These are phyloP conservation scores for Hymenoscyphus scutula DNA, from an alignment of 2,329 filamentous ascomycete genomes.

Conservation along the genomic window DNA sequence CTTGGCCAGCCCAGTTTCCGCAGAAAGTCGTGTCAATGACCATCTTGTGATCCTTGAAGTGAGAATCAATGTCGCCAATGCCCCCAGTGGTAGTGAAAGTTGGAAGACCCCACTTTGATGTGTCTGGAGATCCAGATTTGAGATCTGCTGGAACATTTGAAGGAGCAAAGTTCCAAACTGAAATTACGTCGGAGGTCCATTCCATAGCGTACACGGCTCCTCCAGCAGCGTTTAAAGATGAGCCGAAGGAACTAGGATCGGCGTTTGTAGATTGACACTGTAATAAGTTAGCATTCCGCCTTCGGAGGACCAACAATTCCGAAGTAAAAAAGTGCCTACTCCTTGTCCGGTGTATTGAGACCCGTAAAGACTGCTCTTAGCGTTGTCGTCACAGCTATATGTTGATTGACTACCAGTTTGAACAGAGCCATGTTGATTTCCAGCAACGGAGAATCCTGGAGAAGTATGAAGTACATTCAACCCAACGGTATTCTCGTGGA, in stretches of 20 bases:
- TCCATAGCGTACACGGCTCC: conserved; percentile 68
- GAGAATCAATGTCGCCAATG: conserved; percentile 61
- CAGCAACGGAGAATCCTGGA: conserved; percentile 42
- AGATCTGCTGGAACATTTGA: conserved; percentile 64
- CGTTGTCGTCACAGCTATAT: conserved; percentile 28
- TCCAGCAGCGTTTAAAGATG: conserved; percentile 61
- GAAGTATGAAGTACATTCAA: conserved; percentile 61
- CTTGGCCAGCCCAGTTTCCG: conserved; percentile 53
- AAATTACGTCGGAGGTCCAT: conserved; percentile 67
- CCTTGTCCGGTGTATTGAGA: conserved; percentile 40
- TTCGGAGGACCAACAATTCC: no score
- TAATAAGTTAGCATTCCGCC: no score
- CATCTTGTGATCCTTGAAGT: conserved; percentile 69
- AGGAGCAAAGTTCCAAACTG: conserved; percentile 73
- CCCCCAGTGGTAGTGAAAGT: conserved; percentile 59
- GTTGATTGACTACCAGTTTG: conserved; percentile 39
- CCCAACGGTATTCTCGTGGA: conserved; percentile 59
- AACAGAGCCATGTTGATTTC: conserved; percentile 32
- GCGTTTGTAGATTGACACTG: conserved; percentile 33
- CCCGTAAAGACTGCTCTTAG: conserved; percentile 31
- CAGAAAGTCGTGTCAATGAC: conserved; percentile 76
- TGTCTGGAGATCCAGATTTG: conserved; percentile 52
- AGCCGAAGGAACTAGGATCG: conserved; percentile 47
- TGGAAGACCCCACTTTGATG: conserved; percentile 65
- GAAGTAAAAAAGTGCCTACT: no score